A percentile compares a stretch with the other conserved stretches of the same genome.
phyloP scores from a whole-genome alignment of 129 eudicot species.

The Flaveria sonorensis region DNA sequence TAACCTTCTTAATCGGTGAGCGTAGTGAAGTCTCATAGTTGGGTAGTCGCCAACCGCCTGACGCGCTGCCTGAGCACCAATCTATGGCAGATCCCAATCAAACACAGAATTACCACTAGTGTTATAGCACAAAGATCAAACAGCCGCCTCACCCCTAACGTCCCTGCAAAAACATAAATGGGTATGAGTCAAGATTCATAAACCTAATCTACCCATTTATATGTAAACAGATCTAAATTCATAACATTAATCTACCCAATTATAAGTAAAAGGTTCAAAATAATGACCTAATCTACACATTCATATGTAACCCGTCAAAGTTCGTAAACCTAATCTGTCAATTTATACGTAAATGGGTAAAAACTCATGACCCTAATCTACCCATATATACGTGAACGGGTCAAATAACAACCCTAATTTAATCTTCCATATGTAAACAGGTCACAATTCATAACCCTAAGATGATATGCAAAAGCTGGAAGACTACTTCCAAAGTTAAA shows the following conservation, averaged over 20 bases:
- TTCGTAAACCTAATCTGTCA: neutral
- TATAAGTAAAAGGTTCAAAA: neutral
- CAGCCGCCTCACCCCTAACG: conserved; percentile 39
- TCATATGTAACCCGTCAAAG: neutral
- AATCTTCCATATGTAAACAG: neutral
- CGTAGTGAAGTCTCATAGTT: conserved; percentile 12
- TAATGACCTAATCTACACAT: neutral
- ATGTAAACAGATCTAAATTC: neutral
- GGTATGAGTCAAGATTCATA: neutral
- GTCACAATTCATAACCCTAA: neutral
- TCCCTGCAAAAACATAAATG: conserved; percentile 32
- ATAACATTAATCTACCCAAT: neutral
- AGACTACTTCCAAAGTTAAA: neutral
- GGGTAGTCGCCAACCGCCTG: conserved; percentile 39
- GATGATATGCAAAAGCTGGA: neutral
- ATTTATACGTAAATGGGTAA: neutral
- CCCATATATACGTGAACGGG: neutral
- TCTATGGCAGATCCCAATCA: conserved; percentile 44
- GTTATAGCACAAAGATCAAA: conserved; percentile 45
- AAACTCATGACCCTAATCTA: neutral
- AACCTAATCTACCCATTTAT: neutral
- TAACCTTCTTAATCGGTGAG: conserved; percentile 10
- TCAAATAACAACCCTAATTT: neutral
- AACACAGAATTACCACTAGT: conserved; percentile 39
- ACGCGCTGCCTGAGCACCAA: conserved; percentile 43